Percentiles rank a stretch among this genome's conserved stretches.
Conservation (phyloP, 306 rosid genomes). For the Hippophae tibetana region DNA sequence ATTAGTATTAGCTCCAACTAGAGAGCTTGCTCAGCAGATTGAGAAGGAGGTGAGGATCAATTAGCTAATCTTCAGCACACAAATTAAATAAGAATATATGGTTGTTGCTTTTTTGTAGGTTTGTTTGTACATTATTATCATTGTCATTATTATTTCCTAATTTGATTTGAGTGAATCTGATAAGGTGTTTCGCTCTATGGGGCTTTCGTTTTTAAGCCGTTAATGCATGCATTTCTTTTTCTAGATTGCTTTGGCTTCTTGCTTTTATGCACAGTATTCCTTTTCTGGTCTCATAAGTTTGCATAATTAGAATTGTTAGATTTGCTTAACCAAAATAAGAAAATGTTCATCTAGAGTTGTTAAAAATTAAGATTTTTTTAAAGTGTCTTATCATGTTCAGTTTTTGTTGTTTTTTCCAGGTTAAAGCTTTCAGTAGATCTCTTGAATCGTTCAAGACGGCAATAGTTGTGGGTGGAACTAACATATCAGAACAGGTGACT, state of each 20-base stretch:
- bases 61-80: slow-evolving; percentile 11
- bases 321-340: not conserved
- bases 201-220: not conserved
- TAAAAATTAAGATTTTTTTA: not conserved
- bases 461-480: slow-evolving; percentile 81
- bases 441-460: slow-evolving; percentile 66
- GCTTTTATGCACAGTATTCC: not conserved
- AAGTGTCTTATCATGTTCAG: slow-evolving; percentile 10
- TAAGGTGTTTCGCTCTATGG: not conserved
- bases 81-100: not conserved
- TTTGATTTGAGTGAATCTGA: not conserved
- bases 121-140: slow-evolving; percentile 4
- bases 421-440: slow-evolving; percentile 79
- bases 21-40: slow-evolving; percentile 92
- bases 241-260: not conserved
- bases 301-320: not conserved
- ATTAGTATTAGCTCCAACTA: slow-evolving; percentile 79
- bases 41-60: slow-evolving; percentile 62
- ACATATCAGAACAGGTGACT: slow-evolving; percentile 73
- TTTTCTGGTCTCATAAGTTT: not conserved
- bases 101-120: slow-evolving; percentile 8
- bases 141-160: not conserved
- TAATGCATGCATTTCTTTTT: not conserved
- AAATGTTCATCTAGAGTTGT: not conserved
- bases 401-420: slow-evolving; percentile 39